Base-by-base conservation (phyloP, 441 rosid species). In the Adansonia rubrostipa region DNA sequence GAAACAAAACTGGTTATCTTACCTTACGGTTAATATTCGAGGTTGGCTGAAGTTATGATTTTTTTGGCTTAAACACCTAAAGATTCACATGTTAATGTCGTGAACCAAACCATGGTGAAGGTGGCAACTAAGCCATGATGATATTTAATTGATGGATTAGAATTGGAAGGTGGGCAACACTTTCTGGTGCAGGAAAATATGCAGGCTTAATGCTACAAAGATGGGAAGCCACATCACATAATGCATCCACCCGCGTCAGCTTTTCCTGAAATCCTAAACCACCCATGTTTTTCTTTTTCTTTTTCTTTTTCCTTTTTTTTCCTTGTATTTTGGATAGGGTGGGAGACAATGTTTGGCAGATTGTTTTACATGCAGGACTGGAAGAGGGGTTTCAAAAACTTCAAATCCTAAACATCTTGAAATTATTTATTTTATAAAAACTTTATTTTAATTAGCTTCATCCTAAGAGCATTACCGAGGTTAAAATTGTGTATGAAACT, bases 161-260 rank as follows among this genome's bases (percentile, higher is more conserved):
- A 71, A 67, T 10, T 10, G 40, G 58, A 6, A 74, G 71, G 44
- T 73, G 83, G 75, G 13, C 80, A 44, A 77, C 84, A 56, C 81
- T 82, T 79, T 82, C 76, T 72, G 79, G 62, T 65, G 70, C 82
- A 79, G 61, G 63, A 36, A 36, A 36, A 3, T 36, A 36, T 3
- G 40, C 40, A 36, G 40, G 40, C 40, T 60, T 80, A 53, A 57
- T 80, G 80, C 67, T 69, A 42, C 71, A 79, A 77, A 69, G 83
- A 83, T 84, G 82, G 84, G 42, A 63, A 81, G 86, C 85, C 87
- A 79, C 85, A 77, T 80, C 84, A 79, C 68, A 70, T 67, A 60
- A 78, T 76, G 57, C 51, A 57, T 19, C 67, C 82, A 72, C 78
- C 70, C 76, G 79, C 73, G 7, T 68, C 79, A 20, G 44, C 81